Conservation (phyloP, 2,329 filamentous ascomycete genomes). For the Corniculantispora saksenae region DNA sequence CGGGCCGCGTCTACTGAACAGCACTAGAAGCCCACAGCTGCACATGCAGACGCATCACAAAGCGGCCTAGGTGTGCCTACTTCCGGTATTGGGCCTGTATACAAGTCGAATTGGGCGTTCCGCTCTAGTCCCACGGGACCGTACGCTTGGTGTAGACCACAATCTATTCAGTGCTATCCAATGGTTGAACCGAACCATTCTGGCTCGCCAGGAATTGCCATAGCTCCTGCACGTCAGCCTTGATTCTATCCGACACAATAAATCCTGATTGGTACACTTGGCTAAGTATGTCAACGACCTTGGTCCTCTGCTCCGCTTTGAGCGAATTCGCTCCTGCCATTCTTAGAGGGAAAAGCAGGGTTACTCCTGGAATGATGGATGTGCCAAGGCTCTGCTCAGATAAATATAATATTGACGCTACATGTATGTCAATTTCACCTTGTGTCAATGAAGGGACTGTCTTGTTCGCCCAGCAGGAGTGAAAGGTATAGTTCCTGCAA, state of each 20-base stretch:
- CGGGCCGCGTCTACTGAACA: background rate
- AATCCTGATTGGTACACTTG: conserved; percentile 27
- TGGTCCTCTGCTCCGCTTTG: background rate
- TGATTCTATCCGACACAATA: conserved; percentile 26
- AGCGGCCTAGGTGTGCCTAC: too few species aligned
- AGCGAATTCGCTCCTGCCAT: background rate
- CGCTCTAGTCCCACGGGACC: too few species aligned
- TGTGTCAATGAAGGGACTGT: conserved; percentile 16
- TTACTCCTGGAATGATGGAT: background rate
- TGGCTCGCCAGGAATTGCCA: too few species aligned
- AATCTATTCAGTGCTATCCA: too few species aligned
- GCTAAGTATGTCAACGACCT: conserved; percentile 17
- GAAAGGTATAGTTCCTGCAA: conserved; percentile 28
- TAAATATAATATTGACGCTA: background rate
- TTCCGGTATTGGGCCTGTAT: too few species aligned
- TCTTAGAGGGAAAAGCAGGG: background rate
- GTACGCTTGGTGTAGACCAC: too few species aligned
- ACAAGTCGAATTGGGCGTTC: too few species aligned
- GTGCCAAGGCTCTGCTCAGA: background rate
- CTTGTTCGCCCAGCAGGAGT: conserved; percentile 24
- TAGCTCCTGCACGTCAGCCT: conserved; percentile 25
- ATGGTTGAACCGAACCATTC: too few species aligned
- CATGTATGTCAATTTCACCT: background rate
- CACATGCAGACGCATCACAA: too few species aligned
- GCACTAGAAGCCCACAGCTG: background rate